These are phyloP conservation scores for Metarhizium album DNA, from an alignment of 2,329 filamentous ascomycete species.

Conservation along the genomic window DNA sequence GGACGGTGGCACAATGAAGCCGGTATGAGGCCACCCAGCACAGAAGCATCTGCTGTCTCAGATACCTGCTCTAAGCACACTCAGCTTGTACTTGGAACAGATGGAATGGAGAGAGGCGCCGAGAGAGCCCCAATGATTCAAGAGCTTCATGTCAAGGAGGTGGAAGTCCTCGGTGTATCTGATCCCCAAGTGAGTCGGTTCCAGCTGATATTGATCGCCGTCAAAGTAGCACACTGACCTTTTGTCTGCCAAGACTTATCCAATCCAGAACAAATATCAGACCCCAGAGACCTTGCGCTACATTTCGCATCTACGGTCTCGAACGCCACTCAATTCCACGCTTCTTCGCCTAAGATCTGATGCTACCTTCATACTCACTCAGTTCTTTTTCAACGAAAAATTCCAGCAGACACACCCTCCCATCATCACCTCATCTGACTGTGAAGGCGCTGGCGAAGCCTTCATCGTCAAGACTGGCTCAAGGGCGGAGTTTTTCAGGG, in stretches of 20 bases:
- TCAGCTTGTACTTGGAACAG: neutral
- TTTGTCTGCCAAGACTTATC: slow-evolving; percentile 55
- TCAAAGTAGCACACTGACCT: slow-evolving; percentile 8
- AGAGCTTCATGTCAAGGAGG: slow-evolving; percentile 65
- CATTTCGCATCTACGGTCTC: slow-evolving; percentile 75
- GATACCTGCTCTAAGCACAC: neutral
- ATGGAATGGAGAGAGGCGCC: neutral
- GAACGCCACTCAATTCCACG: slow-evolving; percentile 70
- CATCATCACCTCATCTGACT: slow-evolving; percentile 92
- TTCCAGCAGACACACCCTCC: slow-evolving; percentile 85
- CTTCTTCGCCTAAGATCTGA: slow-evolving; percentile 77
- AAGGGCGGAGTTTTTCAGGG: slow-evolving; percentile 57
- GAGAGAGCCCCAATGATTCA: slow-evolving; percentile 6
- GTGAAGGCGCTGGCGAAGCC: slow-evolving; percentile 90
- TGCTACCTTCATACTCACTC: slow-evolving; percentile 59
- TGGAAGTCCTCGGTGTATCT: slow-evolving; percentile 64
- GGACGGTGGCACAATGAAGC: slow-evolving; percentile 54
- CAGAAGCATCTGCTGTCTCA: slow-evolving; percentile 3
- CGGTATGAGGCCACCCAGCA: slow-evolving; percentile 1
- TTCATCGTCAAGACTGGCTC: slow-evolving; percentile 56
- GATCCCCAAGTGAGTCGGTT: slow-evolving; percentile 59
- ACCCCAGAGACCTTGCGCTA: slow-evolving; percentile 79
- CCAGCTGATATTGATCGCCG: neutral
- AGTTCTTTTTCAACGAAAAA: slow-evolving; percentile 60
- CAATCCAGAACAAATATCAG: slow-evolving; percentile 94